phyloP scores from a whole-genome alignment of 2,329 filamentous ascomycete genomes.

The Trichoderma arundinaceum region DNA sequence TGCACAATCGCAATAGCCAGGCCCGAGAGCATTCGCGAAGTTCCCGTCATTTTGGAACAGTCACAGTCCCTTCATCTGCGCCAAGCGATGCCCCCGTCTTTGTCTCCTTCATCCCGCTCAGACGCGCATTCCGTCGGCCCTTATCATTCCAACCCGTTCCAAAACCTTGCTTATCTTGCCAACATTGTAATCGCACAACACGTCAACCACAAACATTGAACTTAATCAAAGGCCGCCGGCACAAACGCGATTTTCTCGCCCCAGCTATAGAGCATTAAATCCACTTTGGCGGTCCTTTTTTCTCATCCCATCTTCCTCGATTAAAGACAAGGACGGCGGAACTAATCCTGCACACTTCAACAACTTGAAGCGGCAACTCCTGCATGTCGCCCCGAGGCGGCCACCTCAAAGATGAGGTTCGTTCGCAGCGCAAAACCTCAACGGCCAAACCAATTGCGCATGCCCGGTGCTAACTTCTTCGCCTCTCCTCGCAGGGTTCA shows the following conservation, averaged over 20 bases:
- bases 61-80: not conserved
- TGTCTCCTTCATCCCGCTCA: constrained; percentile 6
- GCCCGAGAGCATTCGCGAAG: no score
- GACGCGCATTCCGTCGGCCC: constrained; percentile 26
- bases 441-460: not conserved
- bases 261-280: no score
- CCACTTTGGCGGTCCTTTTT: no score
- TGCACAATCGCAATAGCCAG: no score
- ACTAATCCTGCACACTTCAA: constrained; percentile 3
- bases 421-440: constrained; percentile 28
- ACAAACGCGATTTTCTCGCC: not conserved
- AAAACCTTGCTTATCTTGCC: not conserved
- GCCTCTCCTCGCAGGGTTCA: constrained; percentile 52
- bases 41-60: not conserved
- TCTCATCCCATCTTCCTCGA: not conserved
- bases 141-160: constrained; percentile 3
- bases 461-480: not conserved
- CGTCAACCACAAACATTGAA: not conserved
- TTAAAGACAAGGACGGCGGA: constrained; percentile 34
- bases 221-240: not conserved
- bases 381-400: constrained; percentile 47
- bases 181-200: no score
- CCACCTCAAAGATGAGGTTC: constrained; percentile 65
- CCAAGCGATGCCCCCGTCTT: not conserved
- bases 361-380: constrained; percentile 29